Evolutionary conservation across 805 yeast species (phyloP).

Genomic region (Suhomyces emberorum): DNA sequence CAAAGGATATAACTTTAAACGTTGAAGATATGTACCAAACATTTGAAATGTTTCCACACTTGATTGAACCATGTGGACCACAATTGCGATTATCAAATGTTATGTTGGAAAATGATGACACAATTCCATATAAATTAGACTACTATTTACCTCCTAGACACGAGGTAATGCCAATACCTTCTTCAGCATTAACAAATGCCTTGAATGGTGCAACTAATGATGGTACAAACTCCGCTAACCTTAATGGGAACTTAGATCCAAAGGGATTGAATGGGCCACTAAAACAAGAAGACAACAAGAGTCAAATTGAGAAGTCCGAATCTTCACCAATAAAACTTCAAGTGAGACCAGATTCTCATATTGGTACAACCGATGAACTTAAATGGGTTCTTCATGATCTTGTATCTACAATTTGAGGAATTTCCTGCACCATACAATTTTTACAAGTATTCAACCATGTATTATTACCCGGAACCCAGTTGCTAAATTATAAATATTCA

Average conservation of each 20-base stretch:
- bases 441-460: constrained; percentile 1
- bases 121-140: constrained; percentile 13
- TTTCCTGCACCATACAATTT: neutral
- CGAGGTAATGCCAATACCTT: constrained; percentile 18
- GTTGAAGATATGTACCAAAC: constrained; percentile 68
- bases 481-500: neutral
- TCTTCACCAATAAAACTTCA: constrained; percentile 4
- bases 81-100: constrained; percentile 46
- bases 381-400: constrained; percentile 71
- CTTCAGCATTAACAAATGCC: constrained; percentile 7
- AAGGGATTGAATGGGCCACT: constrained; percentile 1
- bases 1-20: constrained; percentile 43
- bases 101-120: constrained; percentile 13
- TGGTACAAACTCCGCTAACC: neutral
- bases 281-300: constrained; percentile 5
- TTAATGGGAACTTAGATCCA: neutral
- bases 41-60: constrained; percentile 59
- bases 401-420: constrained; percentile 35
- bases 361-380: constrained; percentile 64
- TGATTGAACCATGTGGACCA: constrained; percentile 68
- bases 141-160: constrained; percentile 30
- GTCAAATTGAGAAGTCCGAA: constrained; percentile 1
- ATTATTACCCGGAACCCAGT: constrained; percentile 1
- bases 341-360: constrained; percentile 28
- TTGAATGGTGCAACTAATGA: constrained; percentile 2